Evolutionary conservation across 2,329 filamentous ascomycete species (phyloP).

Genomic region (Xylaria sp.): DNA sequence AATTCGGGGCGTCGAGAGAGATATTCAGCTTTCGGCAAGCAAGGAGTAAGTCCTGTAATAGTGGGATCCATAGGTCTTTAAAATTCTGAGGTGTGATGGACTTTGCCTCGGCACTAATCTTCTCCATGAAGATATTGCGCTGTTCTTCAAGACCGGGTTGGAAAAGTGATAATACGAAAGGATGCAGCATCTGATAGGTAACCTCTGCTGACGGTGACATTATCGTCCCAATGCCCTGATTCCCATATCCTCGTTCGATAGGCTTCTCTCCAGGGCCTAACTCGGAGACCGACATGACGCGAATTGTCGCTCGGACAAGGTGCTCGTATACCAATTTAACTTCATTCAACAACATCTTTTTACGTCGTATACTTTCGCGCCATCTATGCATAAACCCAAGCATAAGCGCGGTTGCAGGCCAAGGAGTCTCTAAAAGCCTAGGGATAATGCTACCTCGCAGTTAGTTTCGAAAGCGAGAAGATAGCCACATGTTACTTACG

Average conservation of each 20-base stretch:
- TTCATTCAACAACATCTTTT: slow-evolving; percentile 23
- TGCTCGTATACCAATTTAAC: slow-evolving; percentile 31
- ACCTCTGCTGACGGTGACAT: neutral
- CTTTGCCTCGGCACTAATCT: slow-evolving; percentile 33
- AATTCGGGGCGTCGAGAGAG: slow-evolving; percentile 34
- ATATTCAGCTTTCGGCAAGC: slow-evolving; percentile 30
- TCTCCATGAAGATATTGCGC: slow-evolving; percentile 35
- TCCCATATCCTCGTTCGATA: too few relatives aligned
- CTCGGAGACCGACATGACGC: slow-evolving; percentile 12
- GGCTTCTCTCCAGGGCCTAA: neutral
- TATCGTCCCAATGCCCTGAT: neutral
- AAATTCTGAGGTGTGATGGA: slow-evolving; percentile 39
- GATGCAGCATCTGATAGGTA: slow-evolving; percentile 22
- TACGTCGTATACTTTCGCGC: slow-evolving; percentile 25
- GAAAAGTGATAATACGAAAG: slow-evolving; percentile 34
- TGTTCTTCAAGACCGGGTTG: slow-evolving; percentile 39
- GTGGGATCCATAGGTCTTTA: slow-evolving; percentile 48
- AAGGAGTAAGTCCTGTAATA: slow-evolving; percentile 42
- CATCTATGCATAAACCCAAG: slow-evolving; percentile 32
- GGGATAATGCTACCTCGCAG: slow-evolving; percentile 31
- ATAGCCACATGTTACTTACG: slow-evolving; percentile 31
- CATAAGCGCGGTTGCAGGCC: slow-evolving; percentile 30
- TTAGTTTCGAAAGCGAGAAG: neutral
- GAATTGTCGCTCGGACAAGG: slow-evolving; percentile 22
- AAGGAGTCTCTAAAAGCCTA: slow-evolving; percentile 12